phyloP scores from a whole-genome alignment of 2,329 filamentous ascomycete species.

The Aspergillus puulaauensis region DNA sequence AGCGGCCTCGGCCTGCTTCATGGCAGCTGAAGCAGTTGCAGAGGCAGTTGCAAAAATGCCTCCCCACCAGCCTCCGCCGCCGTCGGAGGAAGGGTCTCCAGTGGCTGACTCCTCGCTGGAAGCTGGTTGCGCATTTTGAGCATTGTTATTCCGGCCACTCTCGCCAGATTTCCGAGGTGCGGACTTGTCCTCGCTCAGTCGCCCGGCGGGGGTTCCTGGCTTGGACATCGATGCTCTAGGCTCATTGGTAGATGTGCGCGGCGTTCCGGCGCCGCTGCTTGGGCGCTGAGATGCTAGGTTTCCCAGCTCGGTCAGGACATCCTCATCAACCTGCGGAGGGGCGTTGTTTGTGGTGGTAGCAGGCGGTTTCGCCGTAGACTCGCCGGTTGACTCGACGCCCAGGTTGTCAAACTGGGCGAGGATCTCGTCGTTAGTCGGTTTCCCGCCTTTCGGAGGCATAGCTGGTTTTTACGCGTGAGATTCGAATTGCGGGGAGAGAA shows the following conservation, averaged over 20 bases:
- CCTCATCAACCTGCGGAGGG: slow-evolving; percentile 54
- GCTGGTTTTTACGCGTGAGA: slow-evolving; percentile 10
- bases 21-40: slow-evolving; percentile 68
- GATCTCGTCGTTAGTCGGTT: slow-evolving; percentile 50
- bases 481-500: background rate
- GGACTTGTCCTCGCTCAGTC: slow-evolving; percentile 65
- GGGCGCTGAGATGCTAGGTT: slow-evolving; percentile 71
- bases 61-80: slow-evolving; percentile 87
- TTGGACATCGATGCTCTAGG: slow-evolving; percentile 55
- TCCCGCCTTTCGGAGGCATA: slow-evolving; percentile 38
- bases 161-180: slow-evolving; percentile 71
- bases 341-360: slow-evolving; percentile 21
- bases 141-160: slow-evolving; percentile 69
- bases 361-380: slow-evolving; percentile 30
- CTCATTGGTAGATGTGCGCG: slow-evolving; percentile 58
- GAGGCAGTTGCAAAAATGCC: slow-evolving; percentile 77
- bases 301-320: slow-evolving; percentile 85
- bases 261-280: slow-evolving; percentile 75
- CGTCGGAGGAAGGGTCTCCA: slow-evolving; percentile 46
- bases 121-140: slow-evolving; percentile 48
- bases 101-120: slow-evolving; percentile 28
- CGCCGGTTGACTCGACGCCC: slow-evolving; percentile 35
- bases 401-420: slow-evolving; percentile 51
- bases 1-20: slow-evolving; percentile 89
- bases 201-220: slow-evolving; percentile 49